Percentiles rank a stretch among this genome's conserved stretches.
Evolutionary conservation across 1,139 yeast species (phyloP).

Genomic region (Kodamaea sp.): DNA sequence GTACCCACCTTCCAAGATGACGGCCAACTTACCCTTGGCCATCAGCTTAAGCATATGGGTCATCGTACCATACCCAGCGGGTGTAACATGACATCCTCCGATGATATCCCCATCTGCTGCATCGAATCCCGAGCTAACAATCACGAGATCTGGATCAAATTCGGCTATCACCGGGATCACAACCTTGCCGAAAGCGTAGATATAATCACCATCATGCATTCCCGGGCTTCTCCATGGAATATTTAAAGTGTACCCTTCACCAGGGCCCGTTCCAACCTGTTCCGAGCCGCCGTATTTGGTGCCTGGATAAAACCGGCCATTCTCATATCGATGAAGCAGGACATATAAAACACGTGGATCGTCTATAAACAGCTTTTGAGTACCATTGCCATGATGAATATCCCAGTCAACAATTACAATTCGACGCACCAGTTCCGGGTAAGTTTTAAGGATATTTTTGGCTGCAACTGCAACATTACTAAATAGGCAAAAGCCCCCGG

Average conservation of each 20-base stretch:
- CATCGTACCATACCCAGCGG: slow-evolving; percentile 96
- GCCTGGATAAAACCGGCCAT: slow-evolving; percentile 93
- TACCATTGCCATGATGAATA: slow-evolving; percentile 97
- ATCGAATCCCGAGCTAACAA: slow-evolving; percentile 93
- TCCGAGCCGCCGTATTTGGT: slow-evolving; percentile 74
- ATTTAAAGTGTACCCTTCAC: slow-evolving; percentile 83
- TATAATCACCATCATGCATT: slow-evolving; percentile 93
- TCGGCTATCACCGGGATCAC: slow-evolving; percentile 87
- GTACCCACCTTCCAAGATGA: slow-evolving; percentile 94
- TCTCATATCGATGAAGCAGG: slow-evolving; percentile 88
- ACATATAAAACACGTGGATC: slow-evolving; percentile 90
- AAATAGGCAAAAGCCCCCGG: slow-evolving; percentile 96
- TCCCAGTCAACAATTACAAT: slow-evolving; percentile 95
- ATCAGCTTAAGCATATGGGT: slow-evolving; percentile 85
- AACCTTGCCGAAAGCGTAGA: slow-evolving; percentile 86
- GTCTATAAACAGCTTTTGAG: slow-evolving; percentile 84
- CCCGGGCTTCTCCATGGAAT: slow-evolving; percentile 95
- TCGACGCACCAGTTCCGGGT: slow-evolving; percentile 83
- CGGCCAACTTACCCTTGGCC: slow-evolving; percentile 85
- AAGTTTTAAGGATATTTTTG: slow-evolving; percentile 70
- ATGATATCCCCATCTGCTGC: slow-evolving; percentile 98
- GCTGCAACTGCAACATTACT: slow-evolving; percentile 98
- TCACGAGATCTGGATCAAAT: slow-evolving; percentile 88
- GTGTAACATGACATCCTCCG: slow-evolving; percentile 96
- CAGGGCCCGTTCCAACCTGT: slow-evolving; percentile 79